These are phyloP conservation scores for Stagonosporopsis tanaceti DNA, from an alignment of 2,329 filamentous ascomycete species.

Conservation along the genomic window DNA sequence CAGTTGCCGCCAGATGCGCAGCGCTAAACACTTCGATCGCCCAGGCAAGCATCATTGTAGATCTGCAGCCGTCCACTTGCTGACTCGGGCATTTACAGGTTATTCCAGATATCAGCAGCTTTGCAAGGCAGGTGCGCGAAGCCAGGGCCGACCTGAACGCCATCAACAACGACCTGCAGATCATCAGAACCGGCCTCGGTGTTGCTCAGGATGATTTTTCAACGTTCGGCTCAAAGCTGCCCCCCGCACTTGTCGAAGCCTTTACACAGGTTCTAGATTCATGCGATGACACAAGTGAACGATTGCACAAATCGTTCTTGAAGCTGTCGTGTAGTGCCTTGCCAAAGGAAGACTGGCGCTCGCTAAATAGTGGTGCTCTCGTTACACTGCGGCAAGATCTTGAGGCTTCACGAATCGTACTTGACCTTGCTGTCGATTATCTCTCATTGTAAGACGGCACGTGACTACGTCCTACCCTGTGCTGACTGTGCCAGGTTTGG, in stretches of 20 bases:
- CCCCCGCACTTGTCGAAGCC: slow-evolving; percentile 35
- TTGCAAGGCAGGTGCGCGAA: slow-evolving; percentile 44
- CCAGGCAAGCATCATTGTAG: slow-evolving; percentile 33
- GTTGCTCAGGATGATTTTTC: slow-evolving; percentile 46
- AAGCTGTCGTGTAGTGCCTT: slow-evolving; percentile 36
- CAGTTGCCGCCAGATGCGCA: slow-evolving; percentile 45
- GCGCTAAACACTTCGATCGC: slow-evolving; percentile 41
- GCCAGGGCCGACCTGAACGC: slow-evolving; percentile 44
- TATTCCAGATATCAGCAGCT: slow-evolving; percentile 39
- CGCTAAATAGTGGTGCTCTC: slow-evolving; percentile 27
- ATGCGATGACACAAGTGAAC: slow-evolving; percentile 37
- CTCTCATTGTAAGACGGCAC: slow-evolving; percentile 35
- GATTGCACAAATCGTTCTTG: slow-evolving; percentile 40
- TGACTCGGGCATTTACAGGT: slow-evolving; percentile 33
- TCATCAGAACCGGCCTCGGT: slow-evolving; percentile 42
- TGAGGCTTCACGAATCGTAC: slow-evolving; percentile 35
- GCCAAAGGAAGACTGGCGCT: slow-evolving; percentile 34
- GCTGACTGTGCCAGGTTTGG: slow-evolving; percentile 25
- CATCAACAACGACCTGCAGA: slow-evolving; percentile 42
- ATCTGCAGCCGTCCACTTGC: slow-evolving; percentile 16
- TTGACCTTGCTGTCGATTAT: slow-evolving; percentile 43
- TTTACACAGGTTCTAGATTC: slow-evolving; percentile 41
- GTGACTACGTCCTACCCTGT: not conserved
- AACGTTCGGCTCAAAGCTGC: slow-evolving; percentile 25
- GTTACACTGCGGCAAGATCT: slow-evolving; percentile 34